These are phyloP conservation scores for Penicillium glabrum DNA, from an alignment of 2,329 filamentous ascomycete species.

Conservation along the genomic window DNA sequence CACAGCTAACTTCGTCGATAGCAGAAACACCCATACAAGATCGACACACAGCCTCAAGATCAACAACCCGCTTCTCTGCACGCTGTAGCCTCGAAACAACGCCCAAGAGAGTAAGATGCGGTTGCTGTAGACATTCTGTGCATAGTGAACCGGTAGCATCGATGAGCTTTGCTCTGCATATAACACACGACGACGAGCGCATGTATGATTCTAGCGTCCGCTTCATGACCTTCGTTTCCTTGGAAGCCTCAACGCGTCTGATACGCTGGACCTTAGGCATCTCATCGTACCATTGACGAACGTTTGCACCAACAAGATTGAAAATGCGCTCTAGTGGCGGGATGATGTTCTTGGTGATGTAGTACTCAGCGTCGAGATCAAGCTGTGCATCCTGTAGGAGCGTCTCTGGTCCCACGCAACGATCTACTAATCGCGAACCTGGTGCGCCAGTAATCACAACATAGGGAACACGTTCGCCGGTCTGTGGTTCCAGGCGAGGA, in stretches of 20 bases:
- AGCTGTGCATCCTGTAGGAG: conserved; percentile 74
- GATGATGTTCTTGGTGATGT: conserved; percentile 93
- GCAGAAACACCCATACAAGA: conserved; percentile 74
- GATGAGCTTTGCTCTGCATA: conserved; percentile 65
- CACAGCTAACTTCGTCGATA: conserved; percentile 77
- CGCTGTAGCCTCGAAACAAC: conserved; percentile 63
- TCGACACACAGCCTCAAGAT: conserved; percentile 72
- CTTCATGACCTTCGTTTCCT: conserved; percentile 42
- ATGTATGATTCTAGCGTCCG: conserved; percentile 94
- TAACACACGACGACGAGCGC: conserved; percentile 73
- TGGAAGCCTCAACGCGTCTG: conserved; percentile 56
- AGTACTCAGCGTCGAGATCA: conserved; percentile 90
- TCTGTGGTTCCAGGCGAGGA: conserved; percentile 83
- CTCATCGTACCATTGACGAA: conserved; percentile 89
- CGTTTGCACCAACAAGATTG: conserved; percentile 90
- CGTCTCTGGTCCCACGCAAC: conserved; percentile 84
- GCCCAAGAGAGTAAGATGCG: conserved; percentile 60
- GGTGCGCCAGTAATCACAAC: conserved; percentile 89
- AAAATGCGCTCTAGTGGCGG: conserved; percentile 95
- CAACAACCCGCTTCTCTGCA: conserved; percentile 63
- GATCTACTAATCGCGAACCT: conserved; percentile 79
- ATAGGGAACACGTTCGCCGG: conserved; percentile 92
- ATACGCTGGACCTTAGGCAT: conserved; percentile 89
- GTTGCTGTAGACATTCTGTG: conserved; percentile 33
- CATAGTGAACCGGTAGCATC: conserved; percentile 46